Base-by-base conservation (phyloP, 768 basidiomycete genomes). In the Rhizopogon vulgaris region DNA sequence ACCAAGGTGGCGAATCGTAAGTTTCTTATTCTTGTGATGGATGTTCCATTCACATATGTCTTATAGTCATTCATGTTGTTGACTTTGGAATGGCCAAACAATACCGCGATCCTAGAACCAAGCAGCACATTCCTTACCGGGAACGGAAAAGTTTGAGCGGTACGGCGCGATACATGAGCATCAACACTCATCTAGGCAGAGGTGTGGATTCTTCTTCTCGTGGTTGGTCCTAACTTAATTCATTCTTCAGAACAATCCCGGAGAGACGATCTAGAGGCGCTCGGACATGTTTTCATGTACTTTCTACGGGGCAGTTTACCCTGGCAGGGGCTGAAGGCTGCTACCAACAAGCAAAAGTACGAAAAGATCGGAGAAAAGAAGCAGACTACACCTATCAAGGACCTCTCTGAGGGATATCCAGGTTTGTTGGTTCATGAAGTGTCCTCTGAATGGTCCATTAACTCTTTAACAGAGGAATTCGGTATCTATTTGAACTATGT, bases 311-410 rank as follows among this genome's bases (percentile, higher is more conserved):
- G 96, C 18, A 95, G 94, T 61, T 66, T 99, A 49, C 96, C 96
- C 22, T 99, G 96, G 96, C 96, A 99, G 66, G 96, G 96, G 52
- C 80, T 99, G 52, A 98, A 98, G 73, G 96, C 96, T 32, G 96
- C 96, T 27, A 99, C 94, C 47, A 98, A 99, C 78, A 99, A 99
- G 76, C 96, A 98, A 70, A 92, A 98, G 78, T 99, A 99, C 74
- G 95, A 99, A 78, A 99, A 98, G 79, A 99, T 99, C 69, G 95
- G 95, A 57, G 95, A 99, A 78, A 99, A 99, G 86, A 99, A 93
- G 79, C 96, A 98, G 74, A 90, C 89, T 12, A 98, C 96, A 27
- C 88, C 89, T 6, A 97, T 99, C 69, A 95, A 92, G 73, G 96
- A 99, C 65, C 78, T 99, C 24, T 92, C 87, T 63, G 96, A 98